A percentile compares a stretch with the other conserved stretches of the same genome.
These are phyloP conservation scores for Carallia brachiata DNA, from an alignment of 345 rosid genomes.

Conservation along the genomic window DNA sequence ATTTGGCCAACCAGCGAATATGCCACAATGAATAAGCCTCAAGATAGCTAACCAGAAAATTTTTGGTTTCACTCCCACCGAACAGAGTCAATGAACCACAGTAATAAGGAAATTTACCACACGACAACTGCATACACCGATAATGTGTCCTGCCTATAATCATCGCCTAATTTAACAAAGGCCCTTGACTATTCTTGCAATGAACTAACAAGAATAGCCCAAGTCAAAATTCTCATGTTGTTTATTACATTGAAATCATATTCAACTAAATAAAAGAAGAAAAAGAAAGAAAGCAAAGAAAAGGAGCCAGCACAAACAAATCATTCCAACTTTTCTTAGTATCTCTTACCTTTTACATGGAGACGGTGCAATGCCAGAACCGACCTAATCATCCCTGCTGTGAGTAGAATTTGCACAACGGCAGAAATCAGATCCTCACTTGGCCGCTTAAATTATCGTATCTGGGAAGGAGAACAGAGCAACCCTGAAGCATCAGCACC, in stretches of 20 bases:
- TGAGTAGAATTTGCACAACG: conserved; percentile 15
- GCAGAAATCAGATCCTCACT: conserved; percentile 5
- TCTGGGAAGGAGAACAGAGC: conserved; percentile 84
- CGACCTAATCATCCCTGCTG: conserved; percentile 6
- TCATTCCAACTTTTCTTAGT: conserved; percentile 15
- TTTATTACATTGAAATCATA: conserved; percentile 36
- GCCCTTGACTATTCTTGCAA: conserved; percentile 30
- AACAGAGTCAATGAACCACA: conserved; percentile 10
- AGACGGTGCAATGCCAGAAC: conserved; percentile 4
- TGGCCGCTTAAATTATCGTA: conserved; percentile 31
- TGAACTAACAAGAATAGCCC: conserved; percentile 36
- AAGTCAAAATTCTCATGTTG: conserved; percentile 38
- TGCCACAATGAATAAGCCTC: no score
- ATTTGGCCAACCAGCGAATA: no score
- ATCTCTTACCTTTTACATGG: conserved; percentile 29
- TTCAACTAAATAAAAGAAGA: conserved; percentile 20
- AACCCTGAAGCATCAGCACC: conserved; percentile 96
- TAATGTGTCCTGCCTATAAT: conserved; percentile 30
- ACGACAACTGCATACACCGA: conserved; percentile 22
- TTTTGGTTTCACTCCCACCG: neutral
- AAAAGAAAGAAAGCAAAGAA: neutral
- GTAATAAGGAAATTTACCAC: conserved; percentile 23
- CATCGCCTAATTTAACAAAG: conserved; percentile 33
- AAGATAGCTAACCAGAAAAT: neutral
- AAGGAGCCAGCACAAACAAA: conserved; percentile 28